Evolutionary conservation across 2,329 filamentous ascomycete species (phyloP).

Genomic region (Venturia oleaginea): DNA sequence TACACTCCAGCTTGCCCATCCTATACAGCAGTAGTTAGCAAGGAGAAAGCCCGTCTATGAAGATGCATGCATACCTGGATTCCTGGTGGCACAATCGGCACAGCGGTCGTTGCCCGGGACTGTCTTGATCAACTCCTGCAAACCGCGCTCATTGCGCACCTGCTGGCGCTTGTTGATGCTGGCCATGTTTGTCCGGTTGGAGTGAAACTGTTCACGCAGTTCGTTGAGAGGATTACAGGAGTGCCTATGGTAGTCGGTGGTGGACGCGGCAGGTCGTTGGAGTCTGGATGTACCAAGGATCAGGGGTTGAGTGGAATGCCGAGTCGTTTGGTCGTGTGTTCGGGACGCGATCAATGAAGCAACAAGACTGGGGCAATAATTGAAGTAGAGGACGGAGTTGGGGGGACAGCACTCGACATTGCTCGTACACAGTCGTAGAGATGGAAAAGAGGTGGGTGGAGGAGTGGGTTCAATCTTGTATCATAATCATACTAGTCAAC

Average conservation of each 20-base stretch:
- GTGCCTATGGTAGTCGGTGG: too few relatives aligned
- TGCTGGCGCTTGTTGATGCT: conserved; percentile 91
- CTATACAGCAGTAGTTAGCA: conserved; percentile 35
- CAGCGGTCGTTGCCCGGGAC: conserved; percentile 86
- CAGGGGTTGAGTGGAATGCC: not conserved
- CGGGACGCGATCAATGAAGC: not conserved
- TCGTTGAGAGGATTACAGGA: not conserved
- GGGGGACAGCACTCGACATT: not conserved
- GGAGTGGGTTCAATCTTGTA: not conserved
- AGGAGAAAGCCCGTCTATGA: conserved; percentile 9
- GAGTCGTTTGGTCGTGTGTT: not conserved
- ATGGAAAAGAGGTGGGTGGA: not conserved
- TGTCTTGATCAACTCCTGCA: conserved; percentile 80
- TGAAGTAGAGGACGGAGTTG: too few relatives aligned
- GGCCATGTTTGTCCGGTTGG: conserved; percentile 23
- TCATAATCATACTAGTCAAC: not conserved
- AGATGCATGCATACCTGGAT: conserved; percentile 61
- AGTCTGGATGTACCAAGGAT: not conserved
- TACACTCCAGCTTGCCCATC: conserved; percentile 97
- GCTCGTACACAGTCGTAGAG: not conserved
- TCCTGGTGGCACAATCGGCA: conserved; percentile 84
- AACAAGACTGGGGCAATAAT: too few relatives aligned
- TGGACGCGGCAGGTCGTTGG: not conserved
- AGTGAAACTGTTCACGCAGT: not conserved
- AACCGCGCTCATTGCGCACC: conserved; percentile 85